Conservation (phyloP, 2,329 filamentous ascomycete species). For the Dactylella cylindrospora region DNA sequence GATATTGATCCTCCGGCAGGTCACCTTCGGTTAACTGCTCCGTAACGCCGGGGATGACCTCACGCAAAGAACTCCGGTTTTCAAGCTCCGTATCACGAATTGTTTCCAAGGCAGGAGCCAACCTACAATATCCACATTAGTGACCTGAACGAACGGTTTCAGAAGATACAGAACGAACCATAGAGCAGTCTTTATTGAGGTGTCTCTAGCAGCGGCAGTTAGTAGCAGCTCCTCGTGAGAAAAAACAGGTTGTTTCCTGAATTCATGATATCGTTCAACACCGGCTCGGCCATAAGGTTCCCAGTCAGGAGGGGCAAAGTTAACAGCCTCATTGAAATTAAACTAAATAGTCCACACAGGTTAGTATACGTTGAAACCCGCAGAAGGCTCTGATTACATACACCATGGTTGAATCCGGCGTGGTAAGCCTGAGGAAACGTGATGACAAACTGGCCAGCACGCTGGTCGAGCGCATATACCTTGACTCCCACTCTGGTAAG, state of each 20-base stretch:
- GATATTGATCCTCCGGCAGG: constrained; percentile 86
- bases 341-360: constrained; percentile 58
- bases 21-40: constrained; percentile 62
- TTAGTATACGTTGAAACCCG: no score
- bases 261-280: constrained; percentile 80
- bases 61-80: constrained; percentile 68
- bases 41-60: constrained; percentile 45
- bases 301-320: constrained; percentile 94
- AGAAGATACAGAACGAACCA: constrained; percentile 56
- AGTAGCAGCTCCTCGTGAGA: constrained; percentile 93
- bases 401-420: constrained; percentile 92
- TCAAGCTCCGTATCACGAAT: constrained; percentile 72
- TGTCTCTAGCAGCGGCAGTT: constrained; percentile 79
- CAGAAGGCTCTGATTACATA: constrained; percentile 31
- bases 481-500: constrained; percentile 87
- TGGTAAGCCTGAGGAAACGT: constrained; percentile 98
- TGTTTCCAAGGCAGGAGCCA: constrained; percentile 79
- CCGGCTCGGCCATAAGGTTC: constrained; percentile 86
- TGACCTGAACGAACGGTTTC: background rate
- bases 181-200: constrained; percentile 84
- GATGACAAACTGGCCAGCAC: constrained; percentile 92
- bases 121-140: constrained; percentile 52
- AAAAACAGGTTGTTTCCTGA: constrained; percentile 90
- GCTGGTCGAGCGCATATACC: constrained; percentile 92
- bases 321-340: constrained; percentile 98